phyloP scores from a whole-genome alignment of 2,329 filamentous ascomycete species.

The Apiospora marii region DNA sequence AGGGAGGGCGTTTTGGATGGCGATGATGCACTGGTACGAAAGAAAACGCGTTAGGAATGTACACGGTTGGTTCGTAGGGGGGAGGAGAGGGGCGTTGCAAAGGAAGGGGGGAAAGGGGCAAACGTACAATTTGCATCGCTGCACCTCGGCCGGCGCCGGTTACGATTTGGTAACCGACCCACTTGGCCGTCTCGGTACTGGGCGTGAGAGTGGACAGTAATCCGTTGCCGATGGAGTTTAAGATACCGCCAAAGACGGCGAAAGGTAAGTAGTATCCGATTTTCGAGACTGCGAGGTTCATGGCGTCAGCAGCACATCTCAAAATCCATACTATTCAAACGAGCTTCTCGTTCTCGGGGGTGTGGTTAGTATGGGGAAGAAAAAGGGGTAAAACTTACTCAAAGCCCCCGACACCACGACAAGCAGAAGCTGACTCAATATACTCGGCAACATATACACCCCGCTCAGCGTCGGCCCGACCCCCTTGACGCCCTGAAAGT shows the following conservation, averaged over 20 bases:
- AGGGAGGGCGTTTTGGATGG: conserved; percentile 40
- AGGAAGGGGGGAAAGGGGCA: not conserved
- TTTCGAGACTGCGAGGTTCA: conserved; percentile 35
- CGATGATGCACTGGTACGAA: conserved; percentile 33
- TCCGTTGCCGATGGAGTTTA: conserved; percentile 36
- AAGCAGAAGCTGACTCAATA: conserved; percentile 57
- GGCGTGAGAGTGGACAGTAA: conserved; percentile 40
- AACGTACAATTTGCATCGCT: conserved; percentile 36
- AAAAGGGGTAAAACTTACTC: conserved; percentile 29
- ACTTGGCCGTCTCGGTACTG: conserved; percentile 35
- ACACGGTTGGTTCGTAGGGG: not conserved
- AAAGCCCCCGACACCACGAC: conserved; percentile 55
- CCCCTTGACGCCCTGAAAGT: conserved; percentile 43
- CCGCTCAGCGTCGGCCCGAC: conserved; percentile 41
- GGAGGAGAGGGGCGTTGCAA: too few species aligned
- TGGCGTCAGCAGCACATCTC: not conserved
- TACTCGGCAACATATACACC: conserved; percentile 43
- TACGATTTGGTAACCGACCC: conserved; percentile 42
- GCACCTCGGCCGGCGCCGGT: conserved; percentile 36
- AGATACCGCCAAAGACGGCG: conserved; percentile 34
- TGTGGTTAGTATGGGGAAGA: not conserved
- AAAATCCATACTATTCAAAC: too few species aligned
- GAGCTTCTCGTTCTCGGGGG: not conserved
- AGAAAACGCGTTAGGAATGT: too few species aligned
- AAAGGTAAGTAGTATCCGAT: conserved; percentile 42